phyloP scores from a whole-genome alignment of 2,329 filamentous ascomycete genomes.

The Ophiostoma himal-ulmi region DNA sequence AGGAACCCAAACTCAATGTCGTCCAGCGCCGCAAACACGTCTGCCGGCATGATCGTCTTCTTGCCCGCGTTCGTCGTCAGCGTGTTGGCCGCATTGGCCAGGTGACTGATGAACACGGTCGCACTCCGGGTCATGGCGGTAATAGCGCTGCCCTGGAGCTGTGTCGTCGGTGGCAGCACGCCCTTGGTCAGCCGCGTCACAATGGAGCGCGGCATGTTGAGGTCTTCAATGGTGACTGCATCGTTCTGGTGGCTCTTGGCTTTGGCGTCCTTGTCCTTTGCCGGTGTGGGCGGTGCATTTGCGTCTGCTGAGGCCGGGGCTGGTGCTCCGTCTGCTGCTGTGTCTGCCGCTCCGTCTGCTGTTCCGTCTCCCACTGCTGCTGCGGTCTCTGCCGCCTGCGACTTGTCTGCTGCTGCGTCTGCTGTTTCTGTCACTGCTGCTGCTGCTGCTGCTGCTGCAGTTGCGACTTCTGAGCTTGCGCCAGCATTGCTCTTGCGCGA shows the following conservation, averaged over 20 bases:
- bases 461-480: conserved; percentile 22
- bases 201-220: conserved; percentile 73
- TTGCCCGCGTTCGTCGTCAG: conserved; percentile 60
- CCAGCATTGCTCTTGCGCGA: conserved; percentile 42
- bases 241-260: conserved; percentile 30
- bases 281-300: background rate
- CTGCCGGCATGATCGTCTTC: conserved; percentile 70
- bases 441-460: conserved; percentile 25
- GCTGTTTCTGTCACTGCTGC: conserved; percentile 26
- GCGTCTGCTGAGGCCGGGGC: background rate
- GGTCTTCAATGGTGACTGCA: conserved; percentile 56
- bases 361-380: background rate
- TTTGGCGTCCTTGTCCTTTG: conserved; percentile 19
- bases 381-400: background rate
- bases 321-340: background rate
- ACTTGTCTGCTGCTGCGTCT: background rate
- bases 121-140: conserved; percentile 74
- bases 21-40: conserved; percentile 72
- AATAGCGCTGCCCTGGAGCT: conserved; percentile 77
- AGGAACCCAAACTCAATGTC: conserved; percentile 72
- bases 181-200: conserved; percentile 74
- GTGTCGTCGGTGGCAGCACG: conserved; percentile 71
- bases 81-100: conserved; percentile 71
- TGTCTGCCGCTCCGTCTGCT: background rate
- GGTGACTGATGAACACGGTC: conserved; percentile 76